A percentile compares a stretch with the other conserved stretches of the same genome.
Evolutionary conservation across 352 stramenopile genomes (phyloP).

Genomic region (Thalassiosira exigua): DNA sequence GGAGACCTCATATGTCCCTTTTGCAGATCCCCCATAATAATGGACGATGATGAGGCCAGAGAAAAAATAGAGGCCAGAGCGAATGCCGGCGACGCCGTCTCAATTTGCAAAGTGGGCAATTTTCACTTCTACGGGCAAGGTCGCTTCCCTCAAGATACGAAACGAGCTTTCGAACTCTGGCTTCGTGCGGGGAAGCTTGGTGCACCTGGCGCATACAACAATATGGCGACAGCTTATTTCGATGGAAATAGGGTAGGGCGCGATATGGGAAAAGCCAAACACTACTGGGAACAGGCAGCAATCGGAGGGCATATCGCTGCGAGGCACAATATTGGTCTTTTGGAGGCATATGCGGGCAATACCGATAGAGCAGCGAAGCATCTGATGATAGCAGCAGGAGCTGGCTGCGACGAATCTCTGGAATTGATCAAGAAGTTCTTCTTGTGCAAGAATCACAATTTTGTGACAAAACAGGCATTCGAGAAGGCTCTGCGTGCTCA

Average conservation of each 20-base stretch:
- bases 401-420: constrained; percentile 1
- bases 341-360: constrained; percentile 2
- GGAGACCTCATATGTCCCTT: constrained; percentile 8
- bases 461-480: constrained; percentile 13
- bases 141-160: background rate
- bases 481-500: constrained; percentile 7
- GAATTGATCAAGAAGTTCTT: background rate
- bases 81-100: background rate
- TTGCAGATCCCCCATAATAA: constrained; percentile 4
- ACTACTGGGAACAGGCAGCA: constrained; percentile 7
- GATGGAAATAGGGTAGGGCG: background rate
- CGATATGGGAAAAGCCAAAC: background rate
- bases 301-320: constrained; percentile 6
- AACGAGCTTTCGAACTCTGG: background rate
- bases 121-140: background rate
- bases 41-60: background rate
- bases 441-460: too few relatives aligned
- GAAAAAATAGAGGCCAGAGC: background rate
- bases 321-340: background rate
- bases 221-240: background rate
- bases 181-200: constrained; percentile 1
- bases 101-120: background rate
- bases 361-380: constrained; percentile 5
- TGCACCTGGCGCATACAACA: background rate
- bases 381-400: constrained; percentile 7